phyloP scores from a whole-genome alignment of 768 basidiomycete species.

The Macrolepiota albuminosa region DNA sequence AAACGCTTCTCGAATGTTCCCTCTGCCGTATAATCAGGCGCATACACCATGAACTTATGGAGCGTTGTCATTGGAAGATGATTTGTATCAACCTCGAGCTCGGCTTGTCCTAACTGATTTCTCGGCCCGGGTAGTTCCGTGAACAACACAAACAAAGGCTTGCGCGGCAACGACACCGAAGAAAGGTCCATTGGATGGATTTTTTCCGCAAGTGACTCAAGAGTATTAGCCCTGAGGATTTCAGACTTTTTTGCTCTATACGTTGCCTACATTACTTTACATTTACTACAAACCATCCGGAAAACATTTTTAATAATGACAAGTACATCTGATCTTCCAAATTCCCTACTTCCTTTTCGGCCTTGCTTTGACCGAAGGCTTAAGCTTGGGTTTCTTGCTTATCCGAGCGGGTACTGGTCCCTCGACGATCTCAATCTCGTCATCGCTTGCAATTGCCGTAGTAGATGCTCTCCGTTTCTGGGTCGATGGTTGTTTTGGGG shows the following conservation, averaged over 20 bases:
- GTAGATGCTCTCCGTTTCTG: slow-evolving; percentile 48
- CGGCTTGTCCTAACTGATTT: background rate
- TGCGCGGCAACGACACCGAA: slow-evolving; percentile 11
- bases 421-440: slow-evolving; percentile 51
- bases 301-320: background rate
- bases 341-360: slow-evolving; percentile 28
- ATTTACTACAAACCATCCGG: background rate
- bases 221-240: background rate
- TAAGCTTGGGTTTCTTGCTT: slow-evolving; percentile 30
- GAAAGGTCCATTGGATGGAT: slow-evolving; percentile 39
- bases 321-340: background rate
- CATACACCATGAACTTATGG: slow-evolving; percentile 51
- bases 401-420: slow-evolving; percentile 30
- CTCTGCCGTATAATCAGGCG: slow-evolving; percentile 60
- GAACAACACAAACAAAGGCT: background rate
- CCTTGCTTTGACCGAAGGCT: slow-evolving; percentile 32
- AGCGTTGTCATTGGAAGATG: slow-evolving; percentile 3
- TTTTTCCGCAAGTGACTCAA: slow-evolving; percentile 30
- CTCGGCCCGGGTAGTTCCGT: background rate
- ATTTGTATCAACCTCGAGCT: background rate
- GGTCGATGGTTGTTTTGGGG: slow-evolving; percentile 18
- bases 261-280: background rate
- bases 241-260: background rate
- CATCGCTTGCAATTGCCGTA: slow-evolving; percentile 36
- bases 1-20: slow-evolving; percentile 54